Base-by-base conservation (phyloP, 2,329 filamentous ascomycete genomes). In the Penicillium brasilianum region DNA sequence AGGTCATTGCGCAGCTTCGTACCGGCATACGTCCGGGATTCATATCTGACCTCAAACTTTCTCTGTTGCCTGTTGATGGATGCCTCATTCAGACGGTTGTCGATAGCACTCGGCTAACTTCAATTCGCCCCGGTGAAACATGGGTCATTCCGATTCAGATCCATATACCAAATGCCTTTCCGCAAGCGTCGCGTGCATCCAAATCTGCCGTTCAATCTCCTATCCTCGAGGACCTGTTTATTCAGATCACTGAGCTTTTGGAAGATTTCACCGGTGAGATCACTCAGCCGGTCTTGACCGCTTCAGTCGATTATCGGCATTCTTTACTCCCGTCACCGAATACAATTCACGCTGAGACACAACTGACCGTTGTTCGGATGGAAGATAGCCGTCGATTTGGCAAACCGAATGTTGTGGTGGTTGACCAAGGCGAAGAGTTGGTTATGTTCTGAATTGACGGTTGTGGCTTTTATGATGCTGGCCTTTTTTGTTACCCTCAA, bases 121-220 rank as follows among this genome's bases (percentile, higher is more conserved):
- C 50, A 4, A 66, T 76, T 44, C 69, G 73, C 5, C 71, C 72
- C 32, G 74, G 74, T 4, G 74, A 76, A 55, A 71, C 63, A 1
- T 77, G 74, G 75, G 66, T 58, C 9, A 30, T 72, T 16, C 62
- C 71, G 8, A 57, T 74, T 18, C 68, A 72, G 48, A 55, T 76
- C 14, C 63, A 43, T 32, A 61, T 71, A 16, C 68, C 69, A 5
- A 52, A 59, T 1, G 58, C 59, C 20, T 59, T 58, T 25, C 55
- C 54, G 30, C 59, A 46, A 32, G 20, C 34, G 30, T 30, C 61
- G 13, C 57, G 46, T 30, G 16, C 57, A 8, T 30, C 50, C 34
- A 51, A 44, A 36, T 52, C 49, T 20, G 20, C 41, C 22, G 25
- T 44, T 43, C 48, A 57, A 30, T 46, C 64, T 36, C 59, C 64